A percentile compares a stretch with the other conserved stretches of the same genome.
These are phyloP conservation scores for Citrus sinensis DNA, from an alignment of 345 rosid genomes.

Conservation along the genomic window DNA sequence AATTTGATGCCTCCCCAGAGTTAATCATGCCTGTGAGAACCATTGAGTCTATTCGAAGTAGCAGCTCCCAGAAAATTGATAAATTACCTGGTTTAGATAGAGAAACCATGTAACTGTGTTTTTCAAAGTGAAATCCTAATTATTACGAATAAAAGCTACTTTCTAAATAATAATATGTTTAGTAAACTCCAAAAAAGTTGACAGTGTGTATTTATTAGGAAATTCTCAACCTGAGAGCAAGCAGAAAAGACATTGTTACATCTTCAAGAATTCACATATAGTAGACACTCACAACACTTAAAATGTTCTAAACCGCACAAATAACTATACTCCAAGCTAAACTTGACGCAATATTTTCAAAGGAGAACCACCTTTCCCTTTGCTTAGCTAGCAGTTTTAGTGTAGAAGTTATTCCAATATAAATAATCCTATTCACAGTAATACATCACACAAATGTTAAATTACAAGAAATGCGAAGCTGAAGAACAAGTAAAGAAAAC, in stretches of 20 bases:
- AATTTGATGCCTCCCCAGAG: slow-evolving; percentile 52
- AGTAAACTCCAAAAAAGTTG: background rate
- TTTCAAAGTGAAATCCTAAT: background rate
- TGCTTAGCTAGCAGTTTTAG: background rate
- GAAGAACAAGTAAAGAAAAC: background rate
- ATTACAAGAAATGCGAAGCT: background rate
- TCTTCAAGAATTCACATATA: background rate
- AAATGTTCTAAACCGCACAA: background rate
- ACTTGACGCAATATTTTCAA: background rate
- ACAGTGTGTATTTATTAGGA: background rate
- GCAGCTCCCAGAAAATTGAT: slow-evolving; percentile 58
- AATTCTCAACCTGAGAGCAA: background rate
- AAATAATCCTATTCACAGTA: background rate
- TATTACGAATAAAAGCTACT: background rate
- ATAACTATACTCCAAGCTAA: background rate
- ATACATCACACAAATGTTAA: background rate
- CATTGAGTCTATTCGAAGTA: slow-evolving; percentile 76
- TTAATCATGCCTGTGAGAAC: slow-evolving; percentile 54
- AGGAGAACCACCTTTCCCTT: background rate
- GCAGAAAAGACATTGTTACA: background rate
- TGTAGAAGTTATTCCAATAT: background rate
- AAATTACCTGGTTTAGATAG: slow-evolving; percentile 44
- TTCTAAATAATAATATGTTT: background rate
- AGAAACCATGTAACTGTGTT: slow-evolving; percentile 5
- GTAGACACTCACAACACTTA: background rate